Percentiles rank a stretch among this genome's conserved stretches.
These are phyloP conservation scores for Fennellomyces sp. DNA, from an alignment of 371 early-diverging fungal species.

Conservation along the genomic window DNA sequence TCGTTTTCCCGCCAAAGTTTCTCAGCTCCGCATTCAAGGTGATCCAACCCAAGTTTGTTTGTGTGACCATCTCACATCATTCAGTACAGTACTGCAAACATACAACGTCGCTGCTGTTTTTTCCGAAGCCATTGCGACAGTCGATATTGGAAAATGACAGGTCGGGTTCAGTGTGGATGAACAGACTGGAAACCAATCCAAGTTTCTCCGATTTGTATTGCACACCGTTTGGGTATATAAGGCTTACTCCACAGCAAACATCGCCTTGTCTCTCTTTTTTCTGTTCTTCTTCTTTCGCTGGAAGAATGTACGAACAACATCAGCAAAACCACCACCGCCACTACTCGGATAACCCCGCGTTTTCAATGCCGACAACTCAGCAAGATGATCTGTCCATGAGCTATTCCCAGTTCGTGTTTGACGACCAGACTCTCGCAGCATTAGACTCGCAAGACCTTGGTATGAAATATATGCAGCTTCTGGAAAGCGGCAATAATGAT, in stretches of 20 bases:
- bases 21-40: too few species aligned
- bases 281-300: not conserved
- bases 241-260: too few species aligned
- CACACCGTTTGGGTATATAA: too few species aligned
- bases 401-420: not conserved
- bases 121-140: not conserved
- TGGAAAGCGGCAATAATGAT: constrained; percentile 2
- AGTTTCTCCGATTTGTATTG: constrained; percentile 4
- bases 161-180: not conserved
- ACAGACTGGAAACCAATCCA: not conserved
- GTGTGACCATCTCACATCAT: too few species aligned
- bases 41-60: too few species aligned
- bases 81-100: not conserved
- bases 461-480: constrained; percentile 6
- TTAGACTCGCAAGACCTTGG: not conserved
- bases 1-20: too few species aligned
- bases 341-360: not conserved
- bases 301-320: not conserved
- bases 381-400: not conserved
- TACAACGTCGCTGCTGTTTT: not conserved
- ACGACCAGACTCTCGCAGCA: not conserved
- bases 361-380: not conserved
- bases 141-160: not conserved
- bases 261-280: not conserved
- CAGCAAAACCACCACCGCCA: not conserved